Base-by-base conservation (phyloP, 2,329 filamentous ascomycete species). In the Sclerotinia borealis region DNA sequence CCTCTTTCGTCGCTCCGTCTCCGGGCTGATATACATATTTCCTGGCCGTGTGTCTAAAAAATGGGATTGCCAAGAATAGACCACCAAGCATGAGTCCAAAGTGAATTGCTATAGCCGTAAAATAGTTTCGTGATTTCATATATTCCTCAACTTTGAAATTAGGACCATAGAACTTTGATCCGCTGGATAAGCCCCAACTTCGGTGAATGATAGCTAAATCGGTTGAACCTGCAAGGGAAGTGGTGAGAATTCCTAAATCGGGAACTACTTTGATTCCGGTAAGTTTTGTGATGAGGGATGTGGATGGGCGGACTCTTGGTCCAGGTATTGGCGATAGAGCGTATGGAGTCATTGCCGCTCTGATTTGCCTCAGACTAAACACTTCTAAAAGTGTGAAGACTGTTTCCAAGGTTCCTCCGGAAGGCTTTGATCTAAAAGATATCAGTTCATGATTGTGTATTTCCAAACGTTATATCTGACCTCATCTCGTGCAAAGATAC, bases 401-500 rank as follows among this genome's bases (percentile, higher is more conserved):
- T 0, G 91, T 92, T 39, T 84, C 80, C 5, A 93, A 76, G 2
- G 90, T 88, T 52, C 87, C 87, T n/a, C 86, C 86, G 1, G 86
- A 89, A 3, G 84, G 81, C 1, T 75, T 70, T 31, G 77, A 74
- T 50, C 80, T 84, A 74, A n/a, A 43, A 25, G 37, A 13, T 11
- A 29, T 68, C 59, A 68, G 63, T 17, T 10, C 31, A 63, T 22
- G 31, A 6, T 8, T 10, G 1, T 10, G 11, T 22, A 43, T 22
- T 9, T 19, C 1, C 39, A 49, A 25, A 64, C 8, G 4, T 13
- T 25, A 45, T 56, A 25, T 22, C 74, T 65, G 72, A 80, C 79
- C 69, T 75, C 39, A 80, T 50, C n/a, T 78, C 76, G 60, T 79
- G 74, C 17, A 80, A 63, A 39, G 80, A 80, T 19, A 88, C 73